Evolutionary conservation across 352 stramenopile genomes (phyloP), one percentile per base, ranked within the genome.

Genomic region (Globisporangium okanoganense): DNA sequence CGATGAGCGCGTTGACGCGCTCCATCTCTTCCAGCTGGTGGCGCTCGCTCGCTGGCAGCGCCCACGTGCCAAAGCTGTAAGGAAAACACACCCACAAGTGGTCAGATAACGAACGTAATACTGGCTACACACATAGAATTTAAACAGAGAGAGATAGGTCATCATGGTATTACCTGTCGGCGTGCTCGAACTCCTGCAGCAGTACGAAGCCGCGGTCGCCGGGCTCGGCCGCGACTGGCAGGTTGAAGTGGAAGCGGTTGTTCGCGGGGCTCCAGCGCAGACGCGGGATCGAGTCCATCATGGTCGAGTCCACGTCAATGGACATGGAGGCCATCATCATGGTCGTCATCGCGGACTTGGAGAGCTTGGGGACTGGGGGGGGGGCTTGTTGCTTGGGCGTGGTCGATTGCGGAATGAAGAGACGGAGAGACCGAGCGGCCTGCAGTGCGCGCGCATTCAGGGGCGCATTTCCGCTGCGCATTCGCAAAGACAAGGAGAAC

Each of bases 241-340:
- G 66, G 48, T 75, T 87, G 69, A 76, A 92, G 70, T 90, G 82
- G 73, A 92, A 92, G 49, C 82, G 82, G 67, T 92, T 85, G 72
- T 87, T 87, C 45, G 62, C 61, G 29, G 79, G 67, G 65, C 72
- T 87, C 82, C 82, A 92, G 51, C 79, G 82, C 56, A 92, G 58
- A 5, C 82, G 82, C 40, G 82, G 82, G 67, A 92, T 87, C 56
- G 74, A 75, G 49, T 84, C 79, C 68, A 89, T 45, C 51, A 73
- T 22, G 41, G 62, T 41, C 36, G 61, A 59, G 54, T 82, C 57
- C 24, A 68, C 69, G 62, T 81, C 56, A 27, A 79, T 56, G 52
- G 68, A 73, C 58, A 77, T 72, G 6, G 57, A n/a, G 13, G 56
- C 47, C 50, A 76, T 71, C 78, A 85, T 82, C 75, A 84, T 82